Evolutionary conservation across 371 early-diverging fungal species (phyloP), one percentile per base, ranked within the genome.

Genomic region (Actinomucor elegans): DNA sequence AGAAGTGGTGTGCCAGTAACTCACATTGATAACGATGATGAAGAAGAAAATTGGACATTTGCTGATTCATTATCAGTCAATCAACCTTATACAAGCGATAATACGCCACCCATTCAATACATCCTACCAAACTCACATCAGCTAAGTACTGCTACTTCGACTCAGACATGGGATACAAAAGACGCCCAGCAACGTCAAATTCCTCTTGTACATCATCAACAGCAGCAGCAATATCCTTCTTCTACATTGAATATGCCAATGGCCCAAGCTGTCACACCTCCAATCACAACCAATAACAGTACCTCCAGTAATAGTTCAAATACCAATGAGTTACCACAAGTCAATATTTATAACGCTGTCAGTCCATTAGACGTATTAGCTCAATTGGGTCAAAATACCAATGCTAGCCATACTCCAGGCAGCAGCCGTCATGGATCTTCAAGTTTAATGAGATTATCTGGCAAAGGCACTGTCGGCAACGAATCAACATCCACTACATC

Each of bases 301-400:
- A 34, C 44, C 44, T 33, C 32, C 33, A 37, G 34, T 21, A 28
- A 46, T 35, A 57, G 48, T 24, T 31, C 55, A 28, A 27, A 31
- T 49, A 17, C 45, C 7, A 12, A 26, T 37, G 53, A 54, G 18
- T 26, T 55, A 2, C 46, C 17, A 35, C 41, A 26, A 15, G 27
- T 52, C 8, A 34, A 46, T 26, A 52, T 69, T 10, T 77, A 71
- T 31, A 59, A 71, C 8, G 45, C 61, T 7, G 57, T 65, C 12
- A 77, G 77, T 50, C 77, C 77, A 1, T 31, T 77, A 20, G 74
- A 71, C 31, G 61, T 52, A 35, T 49, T 77, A 0, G 77, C 77
- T 21, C 55, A 69, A 1, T 36, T 77, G n/a, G 71, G 73, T 14
- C 58, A 50, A 4, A 33, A 48, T 20, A 36, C 11, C 14, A 17